phyloP scores from a whole-genome alignment of 805 yeast genomes.

The Metschnikowia cubensis region DNA sequence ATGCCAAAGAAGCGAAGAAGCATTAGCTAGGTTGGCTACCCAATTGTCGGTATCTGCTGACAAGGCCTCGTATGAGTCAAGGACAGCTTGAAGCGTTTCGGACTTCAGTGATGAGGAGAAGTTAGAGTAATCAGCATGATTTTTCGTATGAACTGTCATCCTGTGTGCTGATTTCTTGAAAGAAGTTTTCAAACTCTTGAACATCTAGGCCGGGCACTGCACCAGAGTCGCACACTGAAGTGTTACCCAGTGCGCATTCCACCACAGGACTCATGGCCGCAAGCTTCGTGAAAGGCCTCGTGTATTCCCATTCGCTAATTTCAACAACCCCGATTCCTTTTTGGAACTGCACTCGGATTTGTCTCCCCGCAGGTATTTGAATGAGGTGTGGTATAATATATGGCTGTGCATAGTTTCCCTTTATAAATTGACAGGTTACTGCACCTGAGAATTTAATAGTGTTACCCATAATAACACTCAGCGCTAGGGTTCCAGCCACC shows the following conservation, averaged over 20 bases:
- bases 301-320: constrained; percentile 12
- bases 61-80: constrained; percentile 64
- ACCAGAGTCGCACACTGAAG: constrained; percentile 11
- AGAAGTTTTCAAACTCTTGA: constrained; percentile 1
- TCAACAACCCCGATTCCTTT: constrained; percentile 7
- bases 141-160: constrained; percentile 8
- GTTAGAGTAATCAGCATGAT: constrained; percentile 72
- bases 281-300: constrained; percentile 7
- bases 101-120: constrained; percentile 42
- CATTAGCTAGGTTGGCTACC: constrained; percentile 87
- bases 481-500: constrained; percentile 7
- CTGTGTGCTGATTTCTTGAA: not conserved
- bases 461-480: constrained; percentile 6
- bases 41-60: constrained; percentile 64
- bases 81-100: constrained; percentile 55
- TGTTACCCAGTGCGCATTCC: constrained; percentile 14
- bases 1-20: constrained; percentile 84
- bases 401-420: constrained; percentile 14
- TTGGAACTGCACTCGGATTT: not conserved
- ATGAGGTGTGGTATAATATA: constrained; percentile 13
- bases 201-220: constrained; percentile 5
- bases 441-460: constrained; percentile 13
- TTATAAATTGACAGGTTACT: constrained; percentile 9
- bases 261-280: constrained; percentile 11
- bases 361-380: constrained; percentile 12